Evolutionary conservation across 129 eudicot genomes (phyloP).

Genomic region (Flaveria sonorensis): DNA sequence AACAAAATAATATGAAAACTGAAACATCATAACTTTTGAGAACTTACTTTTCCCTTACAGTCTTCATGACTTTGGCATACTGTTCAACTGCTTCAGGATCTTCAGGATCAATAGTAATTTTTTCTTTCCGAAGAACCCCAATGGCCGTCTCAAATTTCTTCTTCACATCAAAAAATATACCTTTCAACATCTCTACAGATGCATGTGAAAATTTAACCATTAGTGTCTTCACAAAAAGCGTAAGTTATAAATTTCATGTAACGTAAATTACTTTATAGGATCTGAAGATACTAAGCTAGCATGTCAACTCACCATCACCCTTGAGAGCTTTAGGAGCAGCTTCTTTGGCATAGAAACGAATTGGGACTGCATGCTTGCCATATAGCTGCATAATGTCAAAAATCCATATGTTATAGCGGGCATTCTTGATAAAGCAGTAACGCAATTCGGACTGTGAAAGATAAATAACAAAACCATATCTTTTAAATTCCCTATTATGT

Average conservation of each 20-base stretch:
- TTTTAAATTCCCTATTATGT: not conserved
- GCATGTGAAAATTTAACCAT: conserved; percentile 3
- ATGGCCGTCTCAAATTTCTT: conserved; percentile 84
- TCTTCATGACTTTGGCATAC: conserved; percentile 78
- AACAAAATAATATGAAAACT: not conserved
- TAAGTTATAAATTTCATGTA: not conserved
- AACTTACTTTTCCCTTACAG: conserved; percentile 72
- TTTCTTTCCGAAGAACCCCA: conserved; percentile 66
- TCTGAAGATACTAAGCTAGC: not conserved
- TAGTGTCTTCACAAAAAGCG: not conserved
- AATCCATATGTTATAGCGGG: not conserved
- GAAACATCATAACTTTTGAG: conserved; percentile 3
- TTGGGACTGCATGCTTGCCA: conserved; percentile 48
- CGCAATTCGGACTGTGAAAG: not conserved
- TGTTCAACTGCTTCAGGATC: conserved; percentile 82
- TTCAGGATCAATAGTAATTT: conserved; percentile 76
- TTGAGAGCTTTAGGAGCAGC: conserved; percentile 72
- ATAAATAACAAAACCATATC: not conserved
- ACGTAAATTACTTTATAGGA: not conserved
- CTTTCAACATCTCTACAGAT: conserved; percentile 76
- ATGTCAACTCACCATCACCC: conserved; percentile 76
- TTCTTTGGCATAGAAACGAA: conserved; percentile 69
- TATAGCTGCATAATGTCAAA: conserved; percentile 38
- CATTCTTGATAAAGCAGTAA: not conserved
- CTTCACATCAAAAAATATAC: conserved; percentile 75